Evolutionary conservation across 768 basidiomycete genomes (phyloP), one percentile per base, ranked within the genome.

Genomic region (Grammothele lineata): DNA sequence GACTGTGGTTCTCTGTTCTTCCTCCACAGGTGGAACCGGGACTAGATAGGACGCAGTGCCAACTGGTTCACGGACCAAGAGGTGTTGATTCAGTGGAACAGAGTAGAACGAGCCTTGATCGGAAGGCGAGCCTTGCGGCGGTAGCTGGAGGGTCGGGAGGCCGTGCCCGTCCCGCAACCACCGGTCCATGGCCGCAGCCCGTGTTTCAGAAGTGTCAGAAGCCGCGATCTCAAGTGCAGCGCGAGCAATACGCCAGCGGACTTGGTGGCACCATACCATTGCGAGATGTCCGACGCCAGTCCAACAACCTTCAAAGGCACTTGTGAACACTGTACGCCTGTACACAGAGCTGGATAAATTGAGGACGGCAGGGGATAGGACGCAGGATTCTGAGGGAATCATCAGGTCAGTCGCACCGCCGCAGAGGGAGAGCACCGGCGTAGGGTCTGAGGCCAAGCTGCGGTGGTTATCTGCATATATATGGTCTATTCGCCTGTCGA

Each of bases 231-330:
- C 88, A 5, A 97, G 67, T 21, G 83, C 83, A 17, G 83, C 80
- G 43, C 89, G 75, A 14, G 93, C 93, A 26, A 95, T 72, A 19
- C 83, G 78, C 87, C 86, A 91, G 33, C 96, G 85, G 9, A 97
- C 84, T 66, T 99, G 96, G 65, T 97, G 91, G 61, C 96, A 98
- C 96, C 96, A 99, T 4, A 98, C 92, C 80, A 97, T 94, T 50
- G 90, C 94, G 34, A 83, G 83, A 63, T 99, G 96, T 21, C 94
- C 95, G 4, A 97, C 89, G 2, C 92, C 91, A 2, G 94, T 91
- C 89, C 93, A 95, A 2, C 85, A 79, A n/a, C 91, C 90, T 39
- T 94, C 87, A 21, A 98, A 70, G 1, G 83, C 85, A 25, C 87
- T 87, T 1, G 92, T 87, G 60, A 96, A 95, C 4, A 94, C 73